phyloP scores from a whole-genome alignment of 148 eudicot species.

The Rhododendron kiyosumense region DNA sequence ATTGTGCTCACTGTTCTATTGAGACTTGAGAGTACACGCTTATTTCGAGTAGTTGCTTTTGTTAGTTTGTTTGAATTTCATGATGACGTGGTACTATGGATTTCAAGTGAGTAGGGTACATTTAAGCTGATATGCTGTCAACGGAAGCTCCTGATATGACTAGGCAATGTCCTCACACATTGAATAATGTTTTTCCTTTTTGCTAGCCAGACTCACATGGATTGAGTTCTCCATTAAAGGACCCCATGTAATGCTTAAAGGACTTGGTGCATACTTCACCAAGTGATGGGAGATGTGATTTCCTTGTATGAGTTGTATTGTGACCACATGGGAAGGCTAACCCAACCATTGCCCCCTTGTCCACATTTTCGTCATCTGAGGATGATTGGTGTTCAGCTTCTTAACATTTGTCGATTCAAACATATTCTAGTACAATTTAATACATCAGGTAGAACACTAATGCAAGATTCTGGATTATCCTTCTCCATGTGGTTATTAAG shows the following conservation, averaged over 20 bases:
- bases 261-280: not conserved
- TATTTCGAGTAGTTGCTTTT: not conserved
- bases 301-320: not conserved
- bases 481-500: not conserved
- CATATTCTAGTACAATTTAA: not conserved
- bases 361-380: not conserved
- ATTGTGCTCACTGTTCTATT: not conserved
- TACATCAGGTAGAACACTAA: not conserved
- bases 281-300: too few species aligned
- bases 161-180: not conserved
- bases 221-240: not conserved
- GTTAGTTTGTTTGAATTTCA: not conserved
- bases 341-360: not conserved
- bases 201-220: not conserved
- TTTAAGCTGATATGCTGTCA: not conserved
- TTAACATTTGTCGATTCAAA: not conserved
- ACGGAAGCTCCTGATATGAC: not conserved
- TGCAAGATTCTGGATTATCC: not conserved
- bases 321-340: not conserved
- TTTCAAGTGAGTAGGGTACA: not conserved
- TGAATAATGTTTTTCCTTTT: not conserved
- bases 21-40: not conserved
- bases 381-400: not conserved
- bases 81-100: not conserved
- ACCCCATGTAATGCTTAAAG: not conserved